Evolutionary conservation across 2,329 filamentous ascomycete genomes (phyloP), one percentile per base, ranked within the genome.

Genomic region (Aureobasidium zeae): DNA sequence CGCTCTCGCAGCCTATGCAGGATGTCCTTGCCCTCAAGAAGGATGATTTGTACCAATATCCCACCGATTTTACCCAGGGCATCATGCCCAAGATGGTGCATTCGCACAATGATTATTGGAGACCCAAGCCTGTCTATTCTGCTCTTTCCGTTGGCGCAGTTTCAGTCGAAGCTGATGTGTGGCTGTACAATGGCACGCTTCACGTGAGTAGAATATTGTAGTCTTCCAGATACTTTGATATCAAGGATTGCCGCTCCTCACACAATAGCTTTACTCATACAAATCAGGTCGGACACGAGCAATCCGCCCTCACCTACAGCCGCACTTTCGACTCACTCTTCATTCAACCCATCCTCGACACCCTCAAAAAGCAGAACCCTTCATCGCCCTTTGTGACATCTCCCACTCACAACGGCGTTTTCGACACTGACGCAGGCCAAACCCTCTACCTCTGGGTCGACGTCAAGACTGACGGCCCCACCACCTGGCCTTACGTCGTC

Each of bases 401-500:
- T 0, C 59, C 63, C 5, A 75, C 73, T 3, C 65, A 67, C 31
- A 76, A 79, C 53, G 77, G 77, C 24, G 73, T 81, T 11, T 81
- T 70, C 54, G 77, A 81, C 57, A 74, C 74, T 1, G 54, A 55
- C 24, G 55, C 62, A 1, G 64, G 57, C 5, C 76, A 80, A 57
- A 80, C 77, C 0, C 65, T 82, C 5, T 79, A 79, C 61, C 79
- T 78, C 59, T 50, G 32, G 32, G 71, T 81, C 46, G 77, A 81
- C 54, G 53, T 79, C 46, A 81, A 81, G 58, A 80, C 77, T 0
- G 61, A 69, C 25, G 75, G 75, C 5, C 53, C 60, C 1, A 64
- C 64, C 22, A 77, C 77, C 1, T 79, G 73, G 65, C 63, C 74
- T 2, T 66, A 64, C 24, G 75, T 79, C 2, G 62, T 78, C 25